These are phyloP conservation scores for Aureobasidium sp. DNA, from an alignment of 2,329 filamentous ascomycete genomes.

Conservation along the genomic window DNA sequence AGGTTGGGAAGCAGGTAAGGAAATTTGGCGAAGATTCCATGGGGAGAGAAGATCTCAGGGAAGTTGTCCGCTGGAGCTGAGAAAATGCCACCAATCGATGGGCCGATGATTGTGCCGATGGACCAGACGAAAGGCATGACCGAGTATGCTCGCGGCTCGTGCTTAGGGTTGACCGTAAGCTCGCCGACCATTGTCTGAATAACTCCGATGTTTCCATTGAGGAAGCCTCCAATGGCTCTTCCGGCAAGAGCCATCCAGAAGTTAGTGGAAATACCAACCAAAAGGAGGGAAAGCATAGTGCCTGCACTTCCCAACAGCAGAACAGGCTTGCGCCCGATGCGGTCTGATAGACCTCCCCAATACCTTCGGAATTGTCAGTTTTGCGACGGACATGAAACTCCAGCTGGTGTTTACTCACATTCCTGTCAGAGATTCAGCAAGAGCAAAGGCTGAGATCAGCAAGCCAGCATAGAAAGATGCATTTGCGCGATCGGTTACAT, in stretches of 20 bases:
- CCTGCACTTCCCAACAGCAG: conserved; percentile 72
- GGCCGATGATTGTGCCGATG: conserved; percentile 81
- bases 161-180: conserved; percentile 70
- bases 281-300: conserved; percentile 72
- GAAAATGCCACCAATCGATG: conserved; percentile 80
- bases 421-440: conserved; percentile 73
- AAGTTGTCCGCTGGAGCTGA: conserved; percentile 69
- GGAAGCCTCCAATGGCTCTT: conserved; percentile 65
- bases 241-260: conserved; percentile 77
- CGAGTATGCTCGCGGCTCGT: conserved; percentile 83
- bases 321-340: conserved; percentile 76
- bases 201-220: conserved; percentile 71
- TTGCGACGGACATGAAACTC: not conserved
- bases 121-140: conserved; percentile 95
- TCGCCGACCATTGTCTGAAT: conserved; percentile 54
- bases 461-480: conserved; percentile 83
- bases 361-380: conserved; percentile 31
- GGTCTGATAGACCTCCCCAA: conserved; percentile 79
- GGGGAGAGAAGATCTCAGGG: conserved; percentile 58
- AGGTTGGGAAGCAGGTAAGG: conserved; percentile 88
- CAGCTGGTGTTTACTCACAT: conserved; percentile 38
- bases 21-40: conserved; percentile 64
- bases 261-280: conserved; percentile 74
- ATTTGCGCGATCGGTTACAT: conserved; percentile 63
- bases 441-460: conserved; percentile 77